Conservation (phyloP, 192 early-diverging fungal genomes). For the Backusella tarrabulga region DNA sequence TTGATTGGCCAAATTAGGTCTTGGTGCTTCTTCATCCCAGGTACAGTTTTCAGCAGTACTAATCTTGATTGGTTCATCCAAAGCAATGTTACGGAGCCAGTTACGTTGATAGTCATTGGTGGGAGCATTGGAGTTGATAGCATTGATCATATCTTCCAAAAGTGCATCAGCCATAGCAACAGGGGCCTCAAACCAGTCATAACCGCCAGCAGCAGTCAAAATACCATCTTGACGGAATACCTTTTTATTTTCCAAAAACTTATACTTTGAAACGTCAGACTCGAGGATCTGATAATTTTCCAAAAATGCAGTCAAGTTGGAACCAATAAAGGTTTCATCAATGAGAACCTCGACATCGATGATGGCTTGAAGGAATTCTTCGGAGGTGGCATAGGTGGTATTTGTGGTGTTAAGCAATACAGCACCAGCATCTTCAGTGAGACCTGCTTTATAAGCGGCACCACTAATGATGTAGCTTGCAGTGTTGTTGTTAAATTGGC, state of each 20-base stretch:
- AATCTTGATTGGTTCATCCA: constrained; percentile 46
- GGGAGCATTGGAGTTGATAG: constrained; percentile 55
- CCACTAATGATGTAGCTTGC: constrained; percentile 58
- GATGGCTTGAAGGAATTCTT: constrained; percentile 53
- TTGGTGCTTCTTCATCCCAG: constrained; percentile 18
- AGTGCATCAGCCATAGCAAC: constrained; percentile 71
- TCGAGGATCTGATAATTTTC: constrained; percentile 54
- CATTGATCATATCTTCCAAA: constrained; percentile 69
- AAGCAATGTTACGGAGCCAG: constrained; percentile 75
- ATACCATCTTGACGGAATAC: constrained; percentile 71
- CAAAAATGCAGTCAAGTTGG: constrained; percentile 48
- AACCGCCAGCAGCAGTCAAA: constrained; percentile 59
- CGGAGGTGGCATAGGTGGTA: constrained; percentile 34
- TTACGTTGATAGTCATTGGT: constrained; percentile 49
- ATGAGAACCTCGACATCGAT: constrained; percentile 63
- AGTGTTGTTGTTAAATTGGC: constrained; percentile 66
- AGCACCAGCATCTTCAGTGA: constrained; percentile 60
- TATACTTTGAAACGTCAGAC: constrained; percentile 39
- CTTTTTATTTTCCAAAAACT: constrained; percentile 62
- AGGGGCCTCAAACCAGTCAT: constrained; percentile 71
- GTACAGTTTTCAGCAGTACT: constrained; percentile 56
- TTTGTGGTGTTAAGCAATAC: constrained; percentile 47
- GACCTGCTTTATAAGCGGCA: constrained; percentile 58
- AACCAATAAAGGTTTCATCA: constrained; percentile 60
- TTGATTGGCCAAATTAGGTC: constrained; percentile 27